Evolutionary conservation across 2,329 filamentous ascomycete genomes (phyloP), one percentile per base, ranked within the genome.

Genomic region (Colletotrichum magnum): DNA sequence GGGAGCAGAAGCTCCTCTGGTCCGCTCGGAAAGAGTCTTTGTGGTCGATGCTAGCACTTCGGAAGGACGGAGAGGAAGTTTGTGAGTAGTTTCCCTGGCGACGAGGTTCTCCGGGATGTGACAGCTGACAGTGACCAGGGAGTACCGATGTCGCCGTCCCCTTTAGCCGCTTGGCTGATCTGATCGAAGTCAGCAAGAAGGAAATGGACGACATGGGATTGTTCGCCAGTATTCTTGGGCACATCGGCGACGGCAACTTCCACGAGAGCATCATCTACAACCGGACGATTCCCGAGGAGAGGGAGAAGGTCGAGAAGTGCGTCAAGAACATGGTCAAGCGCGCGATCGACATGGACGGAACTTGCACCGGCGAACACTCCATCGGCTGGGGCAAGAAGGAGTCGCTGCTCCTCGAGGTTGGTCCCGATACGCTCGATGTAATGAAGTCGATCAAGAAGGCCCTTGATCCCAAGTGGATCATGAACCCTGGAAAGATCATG

Each of bases 161-260:
- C 0, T 92, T 96, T 72, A 93, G 90, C 68, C 84, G 90, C 13
- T 82, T 95, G 5, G 90, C 93, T 1, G 91, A 94, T 72, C 92
- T 95, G 67, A 86, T 87, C 84, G 94, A 97, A 78, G 85, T 94
- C 51, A 95, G 93, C 71, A 97, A 97, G 83, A 93, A 93, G 77
- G 94, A 97, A 76, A 91, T 97, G 87, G 93, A 95, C 75, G 90
- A 94, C 13, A 85, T 97, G 12, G 94, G 94, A 0, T 82, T 97
- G 2, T 97, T 97, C 77, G 94, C 94, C 1, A 94, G 92, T 75
- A 93, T 97, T 32, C 84, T 98, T 4, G 95, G 95, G 3, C 95
- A 98, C 76, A 92, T 98, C 65, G 95, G 95, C 13, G 95, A 97
- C 77, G 95, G 95, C 45, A 98, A 98, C 80, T 98, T 98, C 83